Base-by-base conservation (phyloP, 352 stramenopile genomes). In the Plasmopara muralis region DNA sequence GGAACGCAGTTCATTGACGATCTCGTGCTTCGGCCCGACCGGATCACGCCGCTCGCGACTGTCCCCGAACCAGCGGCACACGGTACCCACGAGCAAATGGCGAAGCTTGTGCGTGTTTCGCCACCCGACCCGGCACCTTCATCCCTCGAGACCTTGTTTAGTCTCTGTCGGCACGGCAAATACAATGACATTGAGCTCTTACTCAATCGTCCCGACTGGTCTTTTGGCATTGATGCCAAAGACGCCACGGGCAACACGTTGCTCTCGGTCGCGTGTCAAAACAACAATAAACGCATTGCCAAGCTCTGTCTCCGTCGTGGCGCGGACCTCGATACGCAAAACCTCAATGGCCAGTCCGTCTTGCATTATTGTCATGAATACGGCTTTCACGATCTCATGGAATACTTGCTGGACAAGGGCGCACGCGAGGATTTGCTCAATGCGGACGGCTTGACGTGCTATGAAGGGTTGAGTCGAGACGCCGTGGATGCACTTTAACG, bases 371-470 rank as follows among this genome's bases (percentile, higher is more conserved):
- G 81, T 40, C 95, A 95, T 51, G 77, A 90, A 39, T 98, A 98
- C 60, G 89, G 89, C 9, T 97, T 97, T 70, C 85, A 97, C 47
- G 85, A 95, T 33, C 68, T 98, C 42, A 92, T 89, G 59, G 80
- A 97, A 45, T 98, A 98, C 57, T 53, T 98, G 39, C 88, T 98
- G 52, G 76, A 87, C n/a, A 98, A 98, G 60, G 94, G 95, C 3
- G 91, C 93, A 2, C 77, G 90, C 30, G 89, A 97, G 57, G 89
- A 87, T 52, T 57, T 97, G 14, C 42, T 87, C 30, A 98, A 98
- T 48, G 71, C 87, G 8, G 89, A 98, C 55, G 92, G 93, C 5
- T 76, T 98, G 30, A 98, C 91, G 2, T 97, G 89, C 49, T 98
- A 97, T 57, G 93, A 98, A 71, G 93, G 93, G 5, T 60, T 98